Evolutionary conservation across 139 green algal genomes (phyloP).

Genomic region (Coelastrella sp.): DNA sequence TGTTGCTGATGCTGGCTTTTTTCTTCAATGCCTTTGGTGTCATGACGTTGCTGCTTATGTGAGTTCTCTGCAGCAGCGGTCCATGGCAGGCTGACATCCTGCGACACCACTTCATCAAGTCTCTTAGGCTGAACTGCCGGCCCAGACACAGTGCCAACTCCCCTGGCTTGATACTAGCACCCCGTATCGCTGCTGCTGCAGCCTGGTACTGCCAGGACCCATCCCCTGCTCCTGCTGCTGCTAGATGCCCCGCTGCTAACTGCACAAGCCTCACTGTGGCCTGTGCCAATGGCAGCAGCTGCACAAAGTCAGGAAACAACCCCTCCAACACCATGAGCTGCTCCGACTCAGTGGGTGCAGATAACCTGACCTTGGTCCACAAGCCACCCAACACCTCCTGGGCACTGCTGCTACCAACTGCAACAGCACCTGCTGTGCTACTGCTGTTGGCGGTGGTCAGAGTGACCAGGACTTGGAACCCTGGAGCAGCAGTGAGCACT

Average conservation of each 20-base stretch:
- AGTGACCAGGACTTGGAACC: slow-evolving; percentile 91
- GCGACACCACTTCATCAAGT: slow-evolving; percentile 88
- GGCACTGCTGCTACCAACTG: slow-evolving; percentile 25
- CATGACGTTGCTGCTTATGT: not conserved
- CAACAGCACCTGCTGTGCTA: slow-evolving; percentile 18
- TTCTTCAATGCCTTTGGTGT: not conserved
- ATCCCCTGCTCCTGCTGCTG: not conserved
- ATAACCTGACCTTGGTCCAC: slow-evolving; percentile 74
- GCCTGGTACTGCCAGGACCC: slow-evolving; percentile 43
- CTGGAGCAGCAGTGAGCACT: slow-evolving; percentile 69
- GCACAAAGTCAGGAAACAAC: slow-evolving; percentile 69
- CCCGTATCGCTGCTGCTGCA: slow-evolving; percentile 54
- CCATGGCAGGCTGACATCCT: slow-evolving; percentile 71
- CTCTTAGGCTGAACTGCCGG: slow-evolving; percentile 71
- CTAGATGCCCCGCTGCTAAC: slow-evolving; percentile 61
- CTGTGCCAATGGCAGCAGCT: slow-evolving; percentile 77
- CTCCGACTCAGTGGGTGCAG: slow-evolving; percentile 69
- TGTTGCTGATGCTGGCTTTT: not conserved
- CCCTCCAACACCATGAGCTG: slow-evolving; percentile 77
- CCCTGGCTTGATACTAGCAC: slow-evolving; percentile 56
- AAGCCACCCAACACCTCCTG: slow-evolving; percentile 85
- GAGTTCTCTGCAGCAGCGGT: slow-evolving; percentile 30
- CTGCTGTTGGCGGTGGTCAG: slow-evolving; percentile 65
- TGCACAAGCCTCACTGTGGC: slow-evolving; percentile 69
- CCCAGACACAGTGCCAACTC: slow-evolving; percentile 71